Evolutionary conservation across 2,329 filamentous ascomycete genomes (phyloP).

Genomic region (Aspergillus latus): DNA sequence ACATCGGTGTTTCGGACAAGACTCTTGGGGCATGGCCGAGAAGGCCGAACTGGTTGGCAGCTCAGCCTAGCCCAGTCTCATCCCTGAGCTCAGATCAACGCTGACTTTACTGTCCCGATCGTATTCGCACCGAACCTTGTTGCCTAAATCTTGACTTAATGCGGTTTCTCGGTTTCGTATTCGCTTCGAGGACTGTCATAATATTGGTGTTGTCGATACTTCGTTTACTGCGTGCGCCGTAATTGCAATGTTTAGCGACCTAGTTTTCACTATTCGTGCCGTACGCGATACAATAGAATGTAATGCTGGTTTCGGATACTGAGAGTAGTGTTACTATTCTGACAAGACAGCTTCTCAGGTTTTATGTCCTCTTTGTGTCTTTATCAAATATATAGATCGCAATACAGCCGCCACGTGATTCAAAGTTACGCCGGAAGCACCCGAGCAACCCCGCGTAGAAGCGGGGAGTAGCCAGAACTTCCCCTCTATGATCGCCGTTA

Average conservation of each 20-base stretch:
- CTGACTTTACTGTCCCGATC: not conserved
- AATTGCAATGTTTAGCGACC: not conserved
- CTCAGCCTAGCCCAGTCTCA: not conserved
- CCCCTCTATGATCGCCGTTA: not conserved
- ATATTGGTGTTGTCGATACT: not conserved
- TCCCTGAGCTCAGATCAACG: conserved; percentile 5
- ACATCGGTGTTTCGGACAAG: not conserved
- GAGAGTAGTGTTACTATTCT: no score
- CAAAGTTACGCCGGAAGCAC: conserved; percentile 8
- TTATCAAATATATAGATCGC: not conserved
- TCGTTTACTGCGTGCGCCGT: not conserved
- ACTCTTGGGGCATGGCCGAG: not conserved
- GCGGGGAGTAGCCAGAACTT: conserved; percentile 9
- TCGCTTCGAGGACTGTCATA: not conserved
- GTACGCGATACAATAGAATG: not conserved
- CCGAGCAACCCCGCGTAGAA: conserved; percentile 8
- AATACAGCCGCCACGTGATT: conserved; percentile 5
- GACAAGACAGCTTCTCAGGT: no score
- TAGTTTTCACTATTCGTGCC: not conserved
- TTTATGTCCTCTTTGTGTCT: no score
- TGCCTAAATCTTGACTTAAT: not conserved
- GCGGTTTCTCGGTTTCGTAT: conserved; percentile 13
- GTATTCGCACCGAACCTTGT: conserved; percentile 1
- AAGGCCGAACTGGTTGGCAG: not conserved
- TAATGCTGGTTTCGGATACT: not conserved